A percentile compares a stretch with the other conserved stretches of the same genome.
phyloP scores from a whole-genome alignment of 352 stramenopile species.

The Pythium graminicola region DNA sequence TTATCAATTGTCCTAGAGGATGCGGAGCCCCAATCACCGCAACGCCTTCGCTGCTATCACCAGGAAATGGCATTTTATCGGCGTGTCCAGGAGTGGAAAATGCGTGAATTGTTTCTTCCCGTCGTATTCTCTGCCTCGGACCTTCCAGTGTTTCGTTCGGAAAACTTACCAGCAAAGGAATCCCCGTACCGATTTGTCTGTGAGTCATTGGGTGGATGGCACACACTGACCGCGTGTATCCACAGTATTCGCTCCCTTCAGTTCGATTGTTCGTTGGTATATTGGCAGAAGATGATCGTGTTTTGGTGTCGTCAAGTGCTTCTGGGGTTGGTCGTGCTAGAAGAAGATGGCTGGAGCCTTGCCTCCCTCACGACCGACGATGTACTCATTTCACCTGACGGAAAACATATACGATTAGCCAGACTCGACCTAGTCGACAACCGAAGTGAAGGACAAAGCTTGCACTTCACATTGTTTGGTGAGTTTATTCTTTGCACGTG shows the following conservation, averaged over 20 bases:
- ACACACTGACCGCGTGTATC: slow-evolving; percentile 23
- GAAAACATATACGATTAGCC: slow-evolving; percentile 24
- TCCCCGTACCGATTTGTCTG: slow-evolving; percentile 18
- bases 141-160: slow-evolving; percentile 1
- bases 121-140: slow-evolving; percentile 1
- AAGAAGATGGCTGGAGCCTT: slow-evolving; percentile 26
- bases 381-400: slow-evolving; percentile 28
- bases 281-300: slow-evolving; percentile 26
- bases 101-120: slow-evolving; percentile 17
- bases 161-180: not conserved
- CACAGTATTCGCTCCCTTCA: slow-evolving; percentile 4
- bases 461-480: slow-evolving; percentile 1
- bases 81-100: slow-evolving; percentile 13
- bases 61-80: slow-evolving; percentile 8
- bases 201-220: slow-evolving; percentile 30
- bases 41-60: not conserved
- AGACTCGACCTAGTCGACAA: slow-evolving; percentile 6
- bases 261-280: not conserved
- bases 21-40: not conserved
- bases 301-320: slow-evolving; percentile 36
- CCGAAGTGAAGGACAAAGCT: too few species aligned
- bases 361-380: slow-evolving; percentile 18
- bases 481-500: slow-evolving; percentile 13
- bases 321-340: slow-evolving; percentile 23
- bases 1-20: slow-evolving; percentile 10